A percentile compares a stretch with the other conserved stretches of the same genome.
phyloP scores from a whole-genome alignment of 2,329 filamentous ascomycete species.

The Gremmenia infestans region DNA sequence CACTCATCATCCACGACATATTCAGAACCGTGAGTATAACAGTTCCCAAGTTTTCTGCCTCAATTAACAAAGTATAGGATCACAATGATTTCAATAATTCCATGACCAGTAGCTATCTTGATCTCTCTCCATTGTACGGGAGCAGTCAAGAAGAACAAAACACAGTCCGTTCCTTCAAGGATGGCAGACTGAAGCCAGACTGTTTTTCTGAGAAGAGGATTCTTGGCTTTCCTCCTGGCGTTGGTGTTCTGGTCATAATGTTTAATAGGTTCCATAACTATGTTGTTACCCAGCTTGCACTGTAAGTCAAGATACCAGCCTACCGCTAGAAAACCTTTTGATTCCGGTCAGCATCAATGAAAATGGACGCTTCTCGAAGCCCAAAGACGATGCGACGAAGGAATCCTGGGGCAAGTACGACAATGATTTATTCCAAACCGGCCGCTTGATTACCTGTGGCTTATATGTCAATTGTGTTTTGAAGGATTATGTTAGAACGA shows the following conservation, averaged over 20 bases:
- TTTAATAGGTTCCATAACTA: slow-evolving; percentile 75
- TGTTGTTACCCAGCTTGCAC: slow-evolving; percentile 69
- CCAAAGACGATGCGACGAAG: slow-evolving; percentile 46
- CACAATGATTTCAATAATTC: slow-evolving; percentile 58
- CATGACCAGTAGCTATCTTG: slow-evolving; percentile 68
- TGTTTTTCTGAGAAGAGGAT: slow-evolving; percentile 66
- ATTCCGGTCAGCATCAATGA: slow-evolving; percentile 66
- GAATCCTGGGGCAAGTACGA: slow-evolving; percentile 64
- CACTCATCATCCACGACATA: slow-evolving; percentile 61
- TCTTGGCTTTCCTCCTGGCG: slow-evolving; percentile 66
- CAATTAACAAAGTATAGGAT: slow-evolving; percentile 32
- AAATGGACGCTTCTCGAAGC: slow-evolving; percentile 68
- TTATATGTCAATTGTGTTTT: slow-evolving; percentile 76
- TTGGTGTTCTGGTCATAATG: slow-evolving; percentile 69
- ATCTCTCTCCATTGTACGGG: slow-evolving; percentile 70
- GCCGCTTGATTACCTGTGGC: slow-evolving; percentile 67
- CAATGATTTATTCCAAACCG: slow-evolving; percentile 75
- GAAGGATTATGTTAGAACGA: slow-evolving; percentile 72
- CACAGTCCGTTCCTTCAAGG: slow-evolving; percentile 55
- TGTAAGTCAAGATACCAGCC: slow-evolving; percentile 25
- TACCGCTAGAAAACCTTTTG: too few relatives aligned
- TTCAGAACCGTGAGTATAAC: slow-evolving; percentile 49
- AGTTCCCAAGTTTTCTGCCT: background rate
- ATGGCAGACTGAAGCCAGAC: slow-evolving; percentile 69
- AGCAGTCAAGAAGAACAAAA: slow-evolving; percentile 48